phyloP scores from a whole-genome alignment of 495 filamentous ascomycete species.

The Lepraria neglecta region DNA sequence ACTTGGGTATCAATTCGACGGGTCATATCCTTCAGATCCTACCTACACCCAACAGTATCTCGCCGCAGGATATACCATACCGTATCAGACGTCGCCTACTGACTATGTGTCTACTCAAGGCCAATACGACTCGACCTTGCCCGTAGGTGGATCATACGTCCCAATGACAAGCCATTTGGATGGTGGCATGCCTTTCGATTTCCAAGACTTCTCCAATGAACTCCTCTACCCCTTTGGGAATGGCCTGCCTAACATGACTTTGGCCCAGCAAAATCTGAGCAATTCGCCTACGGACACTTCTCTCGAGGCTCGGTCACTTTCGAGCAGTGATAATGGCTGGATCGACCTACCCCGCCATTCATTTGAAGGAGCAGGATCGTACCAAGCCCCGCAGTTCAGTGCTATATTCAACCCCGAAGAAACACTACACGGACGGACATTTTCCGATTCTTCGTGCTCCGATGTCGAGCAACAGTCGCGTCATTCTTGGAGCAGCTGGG shows the following conservation, averaged over 20 bases:
- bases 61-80: slow-evolving; percentile 43
- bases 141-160: slow-evolving; percentile 62
- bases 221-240: slow-evolving; percentile 46
- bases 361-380: slow-evolving; percentile 41
- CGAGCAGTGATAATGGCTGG: slow-evolving; percentile 82
- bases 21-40: slow-evolving; percentile 42
- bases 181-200: slow-evolving; percentile 57
- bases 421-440: slow-evolving; percentile 74
- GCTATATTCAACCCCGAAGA: slow-evolving; percentile 83
- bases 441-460: slow-evolving; percentile 78
- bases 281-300: slow-evolving; percentile 78
- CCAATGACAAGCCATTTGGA: slow-evolving; percentile 60
- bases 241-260: slow-evolving; percentile 37
- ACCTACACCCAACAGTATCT: slow-evolving; percentile 44
- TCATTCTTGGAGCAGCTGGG: slow-evolving; percentile 63
- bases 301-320: slow-evolving; percentile 76
- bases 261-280: slow-evolving; percentile 34
- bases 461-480: slow-evolving; percentile 41
- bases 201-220: slow-evolving; percentile 65
- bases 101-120: slow-evolving; percentile 64
- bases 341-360: slow-evolving; percentile 56
- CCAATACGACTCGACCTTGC: slow-evolving; percentile 54
- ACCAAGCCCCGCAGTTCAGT: slow-evolving; percentile 44
- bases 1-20: slow-evolving; percentile 20
- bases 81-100: slow-evolving; percentile 55